Base-by-base conservation (phyloP, 192 early-diverging fungal genomes). In the Obelidium mucronatum region DNA sequence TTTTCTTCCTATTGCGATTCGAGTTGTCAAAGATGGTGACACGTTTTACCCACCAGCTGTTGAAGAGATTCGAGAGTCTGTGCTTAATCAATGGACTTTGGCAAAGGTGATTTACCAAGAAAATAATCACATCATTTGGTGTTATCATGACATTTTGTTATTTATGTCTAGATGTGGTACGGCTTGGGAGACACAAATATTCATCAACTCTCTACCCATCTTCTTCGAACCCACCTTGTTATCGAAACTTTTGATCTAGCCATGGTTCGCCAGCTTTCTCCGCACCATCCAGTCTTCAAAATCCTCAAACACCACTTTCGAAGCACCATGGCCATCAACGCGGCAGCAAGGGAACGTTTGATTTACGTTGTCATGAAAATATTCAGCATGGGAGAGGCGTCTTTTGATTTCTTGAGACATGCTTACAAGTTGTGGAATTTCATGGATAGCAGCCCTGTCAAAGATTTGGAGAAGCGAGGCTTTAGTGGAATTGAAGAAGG, bases 1-100 rank as follows among this genome's bases (percentile, higher is more conserved):
- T 0, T 13, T 74, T 19, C 44, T 36, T 59, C 59, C 58, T 36
- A 59, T 74, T 19, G 72, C 72, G n/a, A 74, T 74, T 62, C 72
- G 58, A 59, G 15, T 74, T 15, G 72, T 37, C 24, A 39, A 59
- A 62, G 59, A 39, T 2, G 72, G 72, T n/a, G 72, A 74, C 4
- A 55, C 58, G 6, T 74, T 74, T 62, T 62, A 62, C 40, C 58
- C 72, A 22, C 44, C 44, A 0, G 44, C 44, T 13, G 24, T 15
- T 8, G 31, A 65, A 15, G 37, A 33, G 19, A 39, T 22, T 15
- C 13, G 19, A 3, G 67, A 19, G 13, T n/a, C 30, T 24, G 28
- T 39, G 24, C 8, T 31, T 6, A 68, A 68, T 1, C 39, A 28
- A 51, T 68, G 69, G 69, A n/a, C 37, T 13, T 28, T 72, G 3